Conservation (phyloP, 306 rosid genomes). For the Acmispon strigosus region DNA sequence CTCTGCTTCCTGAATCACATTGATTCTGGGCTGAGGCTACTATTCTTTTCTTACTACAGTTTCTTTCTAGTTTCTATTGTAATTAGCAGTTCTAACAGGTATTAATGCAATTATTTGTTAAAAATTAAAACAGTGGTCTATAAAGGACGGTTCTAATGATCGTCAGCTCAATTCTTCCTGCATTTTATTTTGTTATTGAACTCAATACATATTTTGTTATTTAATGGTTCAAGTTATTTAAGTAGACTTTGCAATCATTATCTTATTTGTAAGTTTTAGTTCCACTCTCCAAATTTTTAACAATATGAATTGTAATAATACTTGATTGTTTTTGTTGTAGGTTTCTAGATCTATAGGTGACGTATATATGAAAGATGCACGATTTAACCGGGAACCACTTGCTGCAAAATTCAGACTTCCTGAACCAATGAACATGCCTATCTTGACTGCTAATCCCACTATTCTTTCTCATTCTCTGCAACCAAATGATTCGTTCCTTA, state of each 20-base stretch:
- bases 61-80: too few species aligned
- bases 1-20: too few species aligned
- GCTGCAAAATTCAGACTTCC: constrained; percentile 66
- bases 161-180: not conserved
- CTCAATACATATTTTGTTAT: not conserved
- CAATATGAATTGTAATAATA: not conserved
- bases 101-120: not conserved
- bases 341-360: constrained; percentile 87
- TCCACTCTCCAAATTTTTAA: not conserved
- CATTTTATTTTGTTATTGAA: not conserved
- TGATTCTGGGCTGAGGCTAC: too few species aligned
- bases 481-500: constrained; percentile 79
- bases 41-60: too few species aligned
- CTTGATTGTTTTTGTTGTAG: constrained; percentile 41
- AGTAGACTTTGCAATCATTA: not conserved
- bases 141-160: not conserved
- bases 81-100: too few species aligned
- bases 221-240: not conserved
- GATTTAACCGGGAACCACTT: constrained; percentile 65
- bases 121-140: not conserved
- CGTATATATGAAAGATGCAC: constrained; percentile 58
- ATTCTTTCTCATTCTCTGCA: constrained; percentile 65
- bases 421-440: constrained; percentile 71
- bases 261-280: not conserved
- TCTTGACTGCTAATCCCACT: constrained; percentile 57